Evolutionary conservation across 257 asterid species (phyloP).

Genomic region (Plantago major): DNA sequence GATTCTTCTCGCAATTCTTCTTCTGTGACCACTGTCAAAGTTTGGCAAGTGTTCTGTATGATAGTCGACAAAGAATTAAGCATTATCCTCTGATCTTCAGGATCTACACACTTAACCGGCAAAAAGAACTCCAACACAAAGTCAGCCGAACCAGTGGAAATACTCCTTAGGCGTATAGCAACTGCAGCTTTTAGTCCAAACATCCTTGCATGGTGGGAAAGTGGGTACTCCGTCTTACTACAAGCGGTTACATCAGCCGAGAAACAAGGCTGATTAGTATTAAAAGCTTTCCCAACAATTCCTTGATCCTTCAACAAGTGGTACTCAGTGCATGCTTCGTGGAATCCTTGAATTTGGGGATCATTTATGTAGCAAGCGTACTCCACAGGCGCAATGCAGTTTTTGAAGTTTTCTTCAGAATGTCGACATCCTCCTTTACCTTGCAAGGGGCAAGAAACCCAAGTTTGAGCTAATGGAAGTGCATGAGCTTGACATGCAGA

Average conservation of each 20-base stretch:
- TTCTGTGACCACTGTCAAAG: slow-evolving; percentile 64
- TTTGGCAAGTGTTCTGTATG: slow-evolving; percentile 56
- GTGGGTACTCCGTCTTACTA: slow-evolving; percentile 79
- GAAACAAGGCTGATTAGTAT: slow-evolving; percentile 78
- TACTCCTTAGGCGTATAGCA: slow-evolving; percentile 76
- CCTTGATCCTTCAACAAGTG: slow-evolving; percentile 88
- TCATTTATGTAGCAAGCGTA: slow-evolving; percentile 70
- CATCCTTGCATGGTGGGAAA: slow-evolving; percentile 87
- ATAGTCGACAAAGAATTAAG: slow-evolving; percentile 65
- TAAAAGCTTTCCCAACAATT: slow-evolving; percentile 69
- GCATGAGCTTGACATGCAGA: slow-evolving; percentile 58
- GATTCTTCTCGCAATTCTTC: slow-evolving; percentile 63
- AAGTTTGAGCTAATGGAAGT: slow-evolving; percentile 84
- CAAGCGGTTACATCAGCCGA: slow-evolving; percentile 62
- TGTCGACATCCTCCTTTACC: slow-evolving; percentile 70
- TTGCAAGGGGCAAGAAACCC: slow-evolving; percentile 73
- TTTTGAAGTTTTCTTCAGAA: slow-evolving; percentile 59
- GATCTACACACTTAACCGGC: slow-evolving; percentile 51
- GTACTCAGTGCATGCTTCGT: slow-evolving; percentile 84
- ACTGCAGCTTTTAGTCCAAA: slow-evolving; percentile 78
- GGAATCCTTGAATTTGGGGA: slow-evolving; percentile 55
- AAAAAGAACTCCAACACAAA: slow-evolving; percentile 86
- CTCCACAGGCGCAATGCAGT: slow-evolving; percentile 69
- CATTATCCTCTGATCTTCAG: slow-evolving; percentile 60
- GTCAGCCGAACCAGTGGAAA: slow-evolving; percentile 54